Percentiles rank a stretch among this genome's conserved stretches.
These are phyloP conservation scores for Calocybe indica DNA, from an alignment of 768 basidiomycete genomes.

Conservation along the genomic window DNA sequence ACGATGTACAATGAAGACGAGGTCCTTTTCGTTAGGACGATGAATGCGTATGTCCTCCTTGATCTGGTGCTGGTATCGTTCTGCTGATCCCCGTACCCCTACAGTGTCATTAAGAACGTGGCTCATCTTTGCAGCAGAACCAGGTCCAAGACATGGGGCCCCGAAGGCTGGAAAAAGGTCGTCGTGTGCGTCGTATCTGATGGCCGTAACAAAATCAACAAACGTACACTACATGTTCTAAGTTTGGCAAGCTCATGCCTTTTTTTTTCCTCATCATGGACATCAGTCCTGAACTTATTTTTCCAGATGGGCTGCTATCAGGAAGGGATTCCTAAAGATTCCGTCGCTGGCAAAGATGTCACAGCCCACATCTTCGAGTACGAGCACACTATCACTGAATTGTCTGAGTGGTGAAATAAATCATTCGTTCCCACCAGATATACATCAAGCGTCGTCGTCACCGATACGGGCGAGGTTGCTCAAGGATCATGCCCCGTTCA, in stretches of 20 bases:
- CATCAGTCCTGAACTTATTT: neutral
- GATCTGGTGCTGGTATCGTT: neutral
- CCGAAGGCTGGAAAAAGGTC: constrained; percentile 86
- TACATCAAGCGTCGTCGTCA: constrained; percentile 73
- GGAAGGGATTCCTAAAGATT: constrained; percentile 87
- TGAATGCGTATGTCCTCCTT: constrained; percentile 63
- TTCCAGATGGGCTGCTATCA: constrained; percentile 79
- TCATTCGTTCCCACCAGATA: constrained; percentile 37
- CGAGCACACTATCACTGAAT: constrained; percentile 16
- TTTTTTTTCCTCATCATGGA: constrained; percentile 1
- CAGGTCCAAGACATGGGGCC: constrained; percentile 78
- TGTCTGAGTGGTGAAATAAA: neutral
- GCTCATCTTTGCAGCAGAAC: constrained; percentile 68
- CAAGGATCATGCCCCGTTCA: constrained; percentile 76
- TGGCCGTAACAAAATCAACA: constrained; percentile 82
- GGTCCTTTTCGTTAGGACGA: constrained; percentile 68
- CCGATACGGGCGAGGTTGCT: constrained; percentile 75
- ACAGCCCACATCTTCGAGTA: constrained; percentile 93
- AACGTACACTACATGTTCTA: constrained; percentile 85
- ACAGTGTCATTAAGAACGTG: constrained; percentile 81
- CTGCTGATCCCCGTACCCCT: constrained; percentile 7
- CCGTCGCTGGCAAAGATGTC: constrained; percentile 83
- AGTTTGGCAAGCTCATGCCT: constrained; percentile 48
- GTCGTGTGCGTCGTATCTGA: constrained; percentile 87
- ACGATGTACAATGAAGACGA: constrained; percentile 97